Evolutionary conservation across 768 basidiomycete species (phyloP).

Genomic region (Cubamyces sp.): DNA sequence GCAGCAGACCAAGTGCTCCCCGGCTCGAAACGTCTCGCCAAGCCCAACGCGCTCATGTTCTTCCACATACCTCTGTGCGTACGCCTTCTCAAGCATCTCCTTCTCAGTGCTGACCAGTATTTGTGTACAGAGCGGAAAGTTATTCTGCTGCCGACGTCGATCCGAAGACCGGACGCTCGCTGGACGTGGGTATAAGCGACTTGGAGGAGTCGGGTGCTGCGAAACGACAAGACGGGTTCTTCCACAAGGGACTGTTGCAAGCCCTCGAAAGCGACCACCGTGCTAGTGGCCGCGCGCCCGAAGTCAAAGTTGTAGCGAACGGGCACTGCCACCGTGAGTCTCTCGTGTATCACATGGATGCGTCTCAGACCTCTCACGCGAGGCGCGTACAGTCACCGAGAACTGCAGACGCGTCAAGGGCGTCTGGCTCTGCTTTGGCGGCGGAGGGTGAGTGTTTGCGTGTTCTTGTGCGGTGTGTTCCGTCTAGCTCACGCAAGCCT

Average conservation of each 20-base stretch:
- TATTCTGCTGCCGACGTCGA: conserved; percentile 73
- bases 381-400: conserved; percentile 65
- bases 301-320: conserved; percentile 88
- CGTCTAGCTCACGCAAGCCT: background rate
- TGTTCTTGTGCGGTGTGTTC: background rate
- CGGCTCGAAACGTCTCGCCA: conserved; percentile 62
- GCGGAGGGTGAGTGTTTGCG: conserved; percentile 65
- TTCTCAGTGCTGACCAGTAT: background rate
- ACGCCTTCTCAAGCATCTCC: background rate
- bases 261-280: conserved; percentile 73
- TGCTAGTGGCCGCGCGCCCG: conserved; percentile 50
- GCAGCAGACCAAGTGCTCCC: conserved; percentile 59
- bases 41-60: conserved; percentile 96
- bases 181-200: conserved; percentile 72
- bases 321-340: conserved; percentile 85
- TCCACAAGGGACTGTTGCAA: conserved; percentile 76
- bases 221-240: conserved; percentile 80
- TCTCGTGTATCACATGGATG: background rate
- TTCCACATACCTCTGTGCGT: conserved; percentile 95
- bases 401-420: conserved; percentile 85
- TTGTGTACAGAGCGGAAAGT: conserved; percentile 63
- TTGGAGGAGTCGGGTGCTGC: conserved; percentile 64
- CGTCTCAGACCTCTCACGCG: conserved; percentile 23
- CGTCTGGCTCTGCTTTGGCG: conserved; percentile 91
- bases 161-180: conserved; percentile 54